Base-by-base conservation (phyloP, 257 asterid species). In the Solanum boliviense region DNA sequence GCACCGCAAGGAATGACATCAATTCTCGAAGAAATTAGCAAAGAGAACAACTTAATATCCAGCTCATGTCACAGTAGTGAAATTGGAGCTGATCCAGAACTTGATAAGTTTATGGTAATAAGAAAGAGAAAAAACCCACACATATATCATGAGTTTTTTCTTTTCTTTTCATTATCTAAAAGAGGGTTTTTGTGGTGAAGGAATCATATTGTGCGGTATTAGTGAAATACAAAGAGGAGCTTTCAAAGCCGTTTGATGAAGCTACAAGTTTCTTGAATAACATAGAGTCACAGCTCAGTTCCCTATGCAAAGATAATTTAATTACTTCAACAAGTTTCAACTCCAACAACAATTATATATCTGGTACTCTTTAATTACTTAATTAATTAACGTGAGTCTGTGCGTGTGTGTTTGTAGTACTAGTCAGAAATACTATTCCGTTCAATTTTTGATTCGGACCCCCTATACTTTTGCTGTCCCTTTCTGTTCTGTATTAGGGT, bases 31-130 rank as follows among this genome's bases (percentile, higher is more conserved):
- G 94, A 95, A 89, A 93, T 95, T 70, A 91, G 95, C 94, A 91
- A 87, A 86, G 95, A 87, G 89, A 92, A 85, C 87, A 91, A 86
- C 23, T 23, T 89, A 68, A 29, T 82, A 16, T 48, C 85, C 44
- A 48, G 85, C 38, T 35, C 65, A 56, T 7, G 46, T 10, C 88
- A 23, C 35, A 85, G 87, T n/a, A 76, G 88, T 58, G 88, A 91
- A 87, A 91, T 95, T 29, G 98, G 95, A 84, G 52, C 92, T 13
- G 97, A 96, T 87, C 98, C 98, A 73, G 92, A 95, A 83, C 98
- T 96, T 27, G 99, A 96, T 87, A 88, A 91, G 41, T 96, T 96
- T 88, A 96, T 96, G 98, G 99, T 96, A 89, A 89, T 72, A 9
- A 15, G 18, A 25, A 16, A 5, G 0, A 48, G 3, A 52, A 52